Evolutionary conservation across 2,329 filamentous ascomycete species (phyloP).

Genomic region (Ilyonectria mors-panacis): DNA sequence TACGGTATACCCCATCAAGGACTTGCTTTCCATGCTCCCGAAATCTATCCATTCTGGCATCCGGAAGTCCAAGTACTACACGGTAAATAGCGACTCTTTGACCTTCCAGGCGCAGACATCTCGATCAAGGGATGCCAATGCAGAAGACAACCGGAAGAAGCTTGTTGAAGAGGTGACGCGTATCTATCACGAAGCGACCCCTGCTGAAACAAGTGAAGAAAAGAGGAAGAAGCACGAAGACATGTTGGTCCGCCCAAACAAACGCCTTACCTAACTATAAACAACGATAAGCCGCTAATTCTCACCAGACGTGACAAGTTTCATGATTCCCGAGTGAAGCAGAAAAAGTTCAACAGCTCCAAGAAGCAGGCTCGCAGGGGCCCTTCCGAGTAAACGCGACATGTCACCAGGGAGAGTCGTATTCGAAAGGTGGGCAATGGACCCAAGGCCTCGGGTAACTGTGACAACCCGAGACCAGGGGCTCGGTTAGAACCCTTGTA

Average conservation of each 20-base stretch:
- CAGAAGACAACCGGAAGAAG: constrained; percentile 67
- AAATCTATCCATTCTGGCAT: constrained; percentile 63
- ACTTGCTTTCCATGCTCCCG: constrained; percentile 63
- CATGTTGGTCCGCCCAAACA: constrained; percentile 56
- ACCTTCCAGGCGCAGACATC: constrained; percentile 70
- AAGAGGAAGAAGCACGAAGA: constrained; percentile 65
- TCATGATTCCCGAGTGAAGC: constrained; percentile 60
- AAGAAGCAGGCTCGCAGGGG: constrained; percentile 66
- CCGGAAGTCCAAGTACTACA: constrained; percentile 69
- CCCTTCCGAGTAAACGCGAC: constrained; percentile 45
- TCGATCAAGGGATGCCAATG: constrained; percentile 66
- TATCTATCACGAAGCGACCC: constrained; percentile 64
- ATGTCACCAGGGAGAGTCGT: background rate
- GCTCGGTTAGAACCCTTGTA: background rate
- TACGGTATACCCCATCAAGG: constrained; percentile 65
- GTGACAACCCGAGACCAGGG: background rate
- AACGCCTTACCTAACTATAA: background rate
- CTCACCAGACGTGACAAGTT: constrained; percentile 62
- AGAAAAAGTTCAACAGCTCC: constrained; percentile 64
- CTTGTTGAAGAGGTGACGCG: constrained; percentile 63
- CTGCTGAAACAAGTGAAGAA: constrained; percentile 61
- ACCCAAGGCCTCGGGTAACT: background rate
- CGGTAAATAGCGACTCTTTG: constrained; percentile 65
- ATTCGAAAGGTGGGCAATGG: background rate
- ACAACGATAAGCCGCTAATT: constrained; percentile 21